Percentiles rank a stretch among this genome's conserved stretches.
Evolutionary conservation across 2,329 filamentous ascomycete species (phyloP).

Genomic region (Aquanectria penicillioides): DNA sequence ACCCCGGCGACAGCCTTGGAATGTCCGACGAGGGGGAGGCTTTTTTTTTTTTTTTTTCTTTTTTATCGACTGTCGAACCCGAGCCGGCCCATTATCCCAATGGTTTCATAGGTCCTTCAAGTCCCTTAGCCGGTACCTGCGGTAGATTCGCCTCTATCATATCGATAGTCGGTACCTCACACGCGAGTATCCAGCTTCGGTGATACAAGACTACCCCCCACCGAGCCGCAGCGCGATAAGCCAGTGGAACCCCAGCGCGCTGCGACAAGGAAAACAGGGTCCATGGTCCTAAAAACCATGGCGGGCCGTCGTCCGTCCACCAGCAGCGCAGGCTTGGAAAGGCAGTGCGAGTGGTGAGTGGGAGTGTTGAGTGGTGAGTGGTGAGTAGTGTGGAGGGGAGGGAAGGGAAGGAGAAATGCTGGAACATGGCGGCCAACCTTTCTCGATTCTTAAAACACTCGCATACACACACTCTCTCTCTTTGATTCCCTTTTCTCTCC

Average conservation of each 20-base stretch:
- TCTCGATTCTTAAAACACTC: constrained; percentile 9
- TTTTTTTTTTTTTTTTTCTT: neutral
- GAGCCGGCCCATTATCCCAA: too few relatives aligned
- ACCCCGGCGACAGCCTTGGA: constrained; percentile 7
- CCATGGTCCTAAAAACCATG: constrained; percentile 17
- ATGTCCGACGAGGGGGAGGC: neutral
- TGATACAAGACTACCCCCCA: constrained; percentile 1
- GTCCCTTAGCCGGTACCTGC: neutral
- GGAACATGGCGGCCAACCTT: constrained; percentile 4
- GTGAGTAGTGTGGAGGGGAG: neutral
- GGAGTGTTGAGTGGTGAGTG: neutral
- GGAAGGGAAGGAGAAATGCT: constrained; percentile 1
- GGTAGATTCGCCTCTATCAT: neutral
- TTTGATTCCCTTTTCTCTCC: neutral
- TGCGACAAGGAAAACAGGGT: constrained; percentile 20
- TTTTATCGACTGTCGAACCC: neutral
- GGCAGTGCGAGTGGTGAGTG: constrained; percentile 1
- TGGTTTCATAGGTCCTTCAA: neutral
- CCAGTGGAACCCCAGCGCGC: constrained; percentile 13
- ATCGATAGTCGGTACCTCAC: neutral
- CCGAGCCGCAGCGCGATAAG: constrained; percentile 23
- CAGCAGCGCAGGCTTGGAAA: neutral
- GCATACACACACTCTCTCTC: constrained; percentile 1
- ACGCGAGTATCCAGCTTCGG: neutral
- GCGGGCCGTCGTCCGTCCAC: constrained; percentile 2